phyloP scores from a whole-genome alignment of 2,329 filamentous ascomycete genomes.

The Aspergillus chevalieri region DNA sequence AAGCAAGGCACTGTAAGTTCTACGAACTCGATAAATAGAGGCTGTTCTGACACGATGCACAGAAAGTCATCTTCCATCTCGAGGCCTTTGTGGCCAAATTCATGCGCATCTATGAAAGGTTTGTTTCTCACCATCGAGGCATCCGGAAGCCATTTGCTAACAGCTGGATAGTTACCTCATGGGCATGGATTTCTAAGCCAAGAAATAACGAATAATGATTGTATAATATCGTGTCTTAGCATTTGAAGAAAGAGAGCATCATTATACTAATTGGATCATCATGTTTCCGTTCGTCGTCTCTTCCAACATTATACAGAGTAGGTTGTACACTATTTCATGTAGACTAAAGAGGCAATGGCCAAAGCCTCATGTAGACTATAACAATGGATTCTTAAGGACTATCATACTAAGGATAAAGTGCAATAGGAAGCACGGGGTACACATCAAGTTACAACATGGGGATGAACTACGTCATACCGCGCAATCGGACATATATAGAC shows the following conservation, averaged over 20 bases:
- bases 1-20: constrained; percentile 63
- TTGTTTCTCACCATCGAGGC: constrained; percentile 26
- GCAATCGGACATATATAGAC: neutral
- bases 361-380: neutral
- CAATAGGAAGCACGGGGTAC: neutral
- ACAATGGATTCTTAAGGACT: neutral
- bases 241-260: neutral
- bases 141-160: constrained; percentile 22
- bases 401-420: neutral
- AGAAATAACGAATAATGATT: constrained; percentile 24
- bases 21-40: constrained; percentile 3
- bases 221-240: constrained; percentile 13
- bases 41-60: constrained; percentile 6
- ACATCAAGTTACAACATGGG: neutral
- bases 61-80: constrained; percentile 94
- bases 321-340: neutral
- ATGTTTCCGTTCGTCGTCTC: no score
- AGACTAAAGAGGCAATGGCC: neutral
- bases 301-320: no score
- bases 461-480: constrained; percentile 12
- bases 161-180: constrained; percentile 50
- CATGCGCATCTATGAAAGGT: constrained; percentile 93
- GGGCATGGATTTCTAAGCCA: constrained; percentile 65
- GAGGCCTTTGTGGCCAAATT: constrained; percentile 99
- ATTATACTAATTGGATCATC: neutral